These are phyloP conservation scores for Klebsormidium nitens DNA, from an alignment of 139 green algal species.

Conservation along the genomic window DNA sequence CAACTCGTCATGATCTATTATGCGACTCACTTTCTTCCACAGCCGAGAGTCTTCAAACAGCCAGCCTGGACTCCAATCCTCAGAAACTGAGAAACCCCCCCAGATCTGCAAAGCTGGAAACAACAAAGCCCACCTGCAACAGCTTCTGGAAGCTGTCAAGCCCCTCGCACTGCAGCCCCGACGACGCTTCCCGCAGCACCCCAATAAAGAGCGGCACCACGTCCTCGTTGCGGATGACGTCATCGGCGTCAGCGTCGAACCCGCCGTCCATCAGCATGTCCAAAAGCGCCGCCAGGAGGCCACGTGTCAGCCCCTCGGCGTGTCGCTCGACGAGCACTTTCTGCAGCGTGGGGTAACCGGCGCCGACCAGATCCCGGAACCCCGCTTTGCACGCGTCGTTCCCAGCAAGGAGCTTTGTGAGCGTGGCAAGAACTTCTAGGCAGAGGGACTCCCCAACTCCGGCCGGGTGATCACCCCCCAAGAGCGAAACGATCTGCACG, in stretches of 20 bases:
- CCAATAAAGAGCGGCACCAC: slow-evolving; percentile 26
- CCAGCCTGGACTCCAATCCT: no score
- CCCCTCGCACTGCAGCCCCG: slow-evolving; percentile 15
- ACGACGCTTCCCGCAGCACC: slow-evolving; percentile 23
- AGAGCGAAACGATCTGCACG: slow-evolving; percentile 26
- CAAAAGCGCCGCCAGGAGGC: slow-evolving; percentile 7
- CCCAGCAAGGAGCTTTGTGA: slow-evolving; percentile 12
- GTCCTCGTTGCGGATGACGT: slow-evolving; percentile 35
- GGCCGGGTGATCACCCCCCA: slow-evolving; percentile 6
- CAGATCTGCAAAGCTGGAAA: no score
- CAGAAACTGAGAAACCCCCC: no score
- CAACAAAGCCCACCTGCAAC: no score
- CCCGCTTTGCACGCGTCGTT: slow-evolving; percentile 8
- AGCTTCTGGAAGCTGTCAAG: slow-evolving; percentile 15
- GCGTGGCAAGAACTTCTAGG: slow-evolving; percentile 25
- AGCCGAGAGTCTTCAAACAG: no score
- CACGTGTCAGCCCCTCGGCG: neutral
- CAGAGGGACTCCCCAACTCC: slow-evolving; percentile 6
- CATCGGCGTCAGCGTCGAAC: slow-evolving; percentile 3
- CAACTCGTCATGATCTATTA: no score
- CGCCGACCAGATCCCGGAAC: slow-evolving; percentile 1
- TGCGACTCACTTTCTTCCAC: no score
- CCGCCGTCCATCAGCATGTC: slow-evolving; percentile 21
- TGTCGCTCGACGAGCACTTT: slow-evolving; percentile 18
- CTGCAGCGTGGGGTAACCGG: neutral